Conservation (phyloP, 2,329 filamentous ascomycete genomes). For the Apiospora rasikravindrae region DNA sequence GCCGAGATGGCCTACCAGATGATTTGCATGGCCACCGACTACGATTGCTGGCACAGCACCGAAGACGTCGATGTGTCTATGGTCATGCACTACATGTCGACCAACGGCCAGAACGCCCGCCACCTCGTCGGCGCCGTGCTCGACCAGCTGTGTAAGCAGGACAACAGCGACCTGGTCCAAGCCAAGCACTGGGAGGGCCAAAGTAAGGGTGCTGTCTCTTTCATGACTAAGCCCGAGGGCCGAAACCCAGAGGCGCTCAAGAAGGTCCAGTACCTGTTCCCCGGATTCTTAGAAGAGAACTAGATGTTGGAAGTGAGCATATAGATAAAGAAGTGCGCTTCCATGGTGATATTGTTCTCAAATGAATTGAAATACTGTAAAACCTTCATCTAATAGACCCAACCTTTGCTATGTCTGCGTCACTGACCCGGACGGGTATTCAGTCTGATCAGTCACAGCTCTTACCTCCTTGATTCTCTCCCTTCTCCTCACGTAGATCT, state of each 20-base stretch:
- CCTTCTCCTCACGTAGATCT: no score
- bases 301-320: conserved; percentile 24
- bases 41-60: conserved; percentile 93
- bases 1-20: conserved; percentile 97
- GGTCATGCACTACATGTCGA: conserved; percentile 96
- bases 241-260: conserved; percentile 75
- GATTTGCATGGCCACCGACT: conserved; percentile 99
- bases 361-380: neutral
- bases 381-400: neutral
- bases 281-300: conserved; percentile 68
- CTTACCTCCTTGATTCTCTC: no score
- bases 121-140: conserved; percentile 85
- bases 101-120: conserved; percentile 87
- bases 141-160: conserved; percentile 80
- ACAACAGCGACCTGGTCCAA: conserved; percentile 75
- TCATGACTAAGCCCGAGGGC: conserved; percentile 81
- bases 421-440: neutral
- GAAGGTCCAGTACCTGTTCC: conserved; percentile 87
- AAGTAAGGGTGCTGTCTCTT: conserved; percentile 76
- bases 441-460: neutral
- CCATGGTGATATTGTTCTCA: neutral
- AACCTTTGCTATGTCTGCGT: neutral
- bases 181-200: conserved; percentile 83
- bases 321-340: neutral
- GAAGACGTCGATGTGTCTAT: conserved; percentile 92